A percentile compares a stretch with the other conserved stretches of the same genome.
Evolutionary conservation across 2,329 filamentous ascomycete species (phyloP).

Genomic region (Fusarium staphyleae): DNA sequence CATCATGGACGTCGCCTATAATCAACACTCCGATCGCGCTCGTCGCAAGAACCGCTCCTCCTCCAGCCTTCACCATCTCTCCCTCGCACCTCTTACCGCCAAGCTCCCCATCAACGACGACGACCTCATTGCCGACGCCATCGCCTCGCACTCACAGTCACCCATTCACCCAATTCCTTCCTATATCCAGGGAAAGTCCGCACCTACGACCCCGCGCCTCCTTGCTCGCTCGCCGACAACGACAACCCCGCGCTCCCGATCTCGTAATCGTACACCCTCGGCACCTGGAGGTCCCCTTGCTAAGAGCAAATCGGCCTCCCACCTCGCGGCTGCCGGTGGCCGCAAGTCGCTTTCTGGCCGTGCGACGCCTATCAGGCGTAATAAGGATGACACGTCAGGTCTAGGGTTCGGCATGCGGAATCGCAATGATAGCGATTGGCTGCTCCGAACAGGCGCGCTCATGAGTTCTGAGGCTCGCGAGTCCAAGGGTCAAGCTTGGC

Average conservation of each 20-base stretch:
- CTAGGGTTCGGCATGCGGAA: constrained; percentile 44
- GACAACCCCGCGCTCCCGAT: constrained; percentile 56
- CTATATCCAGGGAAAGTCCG: constrained; percentile 68
- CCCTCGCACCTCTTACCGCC: constrained; percentile 69
- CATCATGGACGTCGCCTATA: constrained; percentile 65
- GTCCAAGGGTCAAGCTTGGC: constrained; percentile 73
- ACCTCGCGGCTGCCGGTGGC: constrained; percentile 50
- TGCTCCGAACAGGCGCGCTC: constrained; percentile 67
- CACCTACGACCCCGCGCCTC: constrained; percentile 69
- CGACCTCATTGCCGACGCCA: constrained; percentile 53
- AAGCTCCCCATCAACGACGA: constrained; percentile 65
- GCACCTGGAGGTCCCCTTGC: constrained; percentile 50
- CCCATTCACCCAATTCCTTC: constrained; percentile 49
- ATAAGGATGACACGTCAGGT: constrained; percentile 38
- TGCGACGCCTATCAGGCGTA: constrained; percentile 47
- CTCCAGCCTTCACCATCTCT: constrained; percentile 65
- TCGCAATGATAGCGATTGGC: constrained; percentile 67
- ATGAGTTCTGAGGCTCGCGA: constrained; percentile 69
- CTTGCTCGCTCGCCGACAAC: constrained; percentile 64
- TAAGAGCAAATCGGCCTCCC: constrained; percentile 70
- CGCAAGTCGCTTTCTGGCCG: constrained; percentile 42
- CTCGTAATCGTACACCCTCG: constrained; percentile 52
- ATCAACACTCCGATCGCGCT: constrained; percentile 64
- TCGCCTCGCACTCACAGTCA: constrained; percentile 35
- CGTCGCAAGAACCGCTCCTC: constrained; percentile 66